A percentile compares a stretch with the other conserved stretches of the same genome.
phyloP scores from a whole-genome alignment of 768 basidiomycete genomes.

The Daedalea quercina region DNA sequence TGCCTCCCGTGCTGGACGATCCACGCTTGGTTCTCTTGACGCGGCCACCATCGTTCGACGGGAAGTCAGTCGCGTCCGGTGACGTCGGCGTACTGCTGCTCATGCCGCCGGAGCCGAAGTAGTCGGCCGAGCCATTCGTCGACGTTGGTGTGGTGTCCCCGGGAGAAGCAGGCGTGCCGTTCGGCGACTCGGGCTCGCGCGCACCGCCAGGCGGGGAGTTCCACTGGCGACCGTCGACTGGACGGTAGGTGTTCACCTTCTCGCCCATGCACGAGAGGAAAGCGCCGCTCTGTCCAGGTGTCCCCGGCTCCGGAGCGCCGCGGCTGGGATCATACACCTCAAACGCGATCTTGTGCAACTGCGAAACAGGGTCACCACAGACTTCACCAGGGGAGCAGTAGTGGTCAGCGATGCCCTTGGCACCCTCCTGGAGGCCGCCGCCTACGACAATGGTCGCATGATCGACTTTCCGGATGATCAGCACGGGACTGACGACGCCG shows the following conservation, averaged over 20 bases:
- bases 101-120: constrained; percentile 47
- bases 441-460: constrained; percentile 86
- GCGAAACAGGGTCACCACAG: constrained; percentile 91
- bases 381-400: constrained; percentile 81
- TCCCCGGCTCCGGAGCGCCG: constrained; percentile 66
- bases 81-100: constrained; percentile 69
- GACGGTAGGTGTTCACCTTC: constrained; percentile 87
- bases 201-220: constrained; percentile 29
- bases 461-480: constrained; percentile 93
- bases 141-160: constrained; percentile 50
- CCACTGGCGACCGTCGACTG: constrained; percentile 80
- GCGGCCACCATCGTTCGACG: constrained; percentile 77
- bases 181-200: constrained; percentile 26
- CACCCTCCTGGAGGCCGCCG: constrained; percentile 83
- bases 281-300: constrained; percentile 71
- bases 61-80: constrained; percentile 61
- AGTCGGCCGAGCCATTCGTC: constrained; percentile 42
- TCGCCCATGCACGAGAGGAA: constrained; percentile 91
- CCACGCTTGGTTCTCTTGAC: constrained; percentile 77
- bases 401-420: constrained; percentile 78
- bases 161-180: constrained; percentile 63
- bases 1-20: constrained; percentile 62
- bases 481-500: constrained; percentile 86
- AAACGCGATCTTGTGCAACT: constrained; percentile 92
- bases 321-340: constrained; percentile 77